Base-by-base conservation (phyloP, 2,329 filamentous ascomycete species). In the Trichoderma endophyticum region DNA sequence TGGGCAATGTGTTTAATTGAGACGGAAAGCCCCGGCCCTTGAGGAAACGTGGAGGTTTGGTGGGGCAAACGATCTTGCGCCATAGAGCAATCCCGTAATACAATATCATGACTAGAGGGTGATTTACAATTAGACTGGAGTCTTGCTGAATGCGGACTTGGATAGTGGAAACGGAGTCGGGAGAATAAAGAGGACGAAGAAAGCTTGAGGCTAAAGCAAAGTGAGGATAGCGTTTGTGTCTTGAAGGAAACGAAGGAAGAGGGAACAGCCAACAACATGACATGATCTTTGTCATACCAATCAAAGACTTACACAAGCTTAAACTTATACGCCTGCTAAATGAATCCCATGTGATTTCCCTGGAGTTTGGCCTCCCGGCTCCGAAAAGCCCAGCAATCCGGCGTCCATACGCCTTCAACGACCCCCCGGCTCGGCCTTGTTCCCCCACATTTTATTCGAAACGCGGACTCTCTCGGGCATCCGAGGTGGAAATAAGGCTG, bases 381-480 rank as follows among this genome's bases (percentile, higher is more conserved):
- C 56, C 66, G 36, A 60, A 28, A 1, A 28, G 21, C 6, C 43
- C 54, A 5, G 43, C 8, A 15, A 24, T 8, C 14, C 63, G 43
- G 48, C 28, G 14, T 21, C 57, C 28, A 60, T 9, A 65, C 9
- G 2, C 43, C 43, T 34, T 36, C 8, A 43, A 24, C 14, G n/a
- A 26, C 30, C 18, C 61, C n/a, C 21, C 21, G 18, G 18, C 30
- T 21, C 62, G 62, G 26, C 30, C 15, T 26, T 6, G 6, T 34
- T 48, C 65, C 56, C 64, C 66, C 59, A 39, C 59, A 61, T n/a
- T 60, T 26, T 26, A 24, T 15, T 15, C 54, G 48, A 61, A 15
- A 14, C 56, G 36, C 66, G 66, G 66, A 69, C 56, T 61, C 26
- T 60, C 66, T 69, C 66, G 66, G 66, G 36, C 48, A 32, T 69